These are phyloP conservation scores for Miscanthus sacchariflorus DNA, from an alignment of 202 grass and related monocot species.

Conservation along the genomic window DNA sequence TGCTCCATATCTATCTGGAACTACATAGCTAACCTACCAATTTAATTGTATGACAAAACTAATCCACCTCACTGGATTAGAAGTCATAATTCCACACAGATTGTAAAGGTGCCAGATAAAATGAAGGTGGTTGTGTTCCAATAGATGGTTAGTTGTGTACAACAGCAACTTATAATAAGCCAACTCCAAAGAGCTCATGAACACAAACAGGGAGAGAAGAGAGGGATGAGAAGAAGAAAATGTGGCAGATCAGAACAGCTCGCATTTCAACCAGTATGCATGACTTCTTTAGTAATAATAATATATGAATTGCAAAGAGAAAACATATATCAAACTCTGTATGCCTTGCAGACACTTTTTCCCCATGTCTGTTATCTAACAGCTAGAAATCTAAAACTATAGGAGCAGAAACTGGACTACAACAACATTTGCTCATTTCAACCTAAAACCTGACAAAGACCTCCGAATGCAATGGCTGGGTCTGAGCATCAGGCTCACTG, in stretches of 20 bases:
- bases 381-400: constrained; percentile 43
- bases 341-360: constrained; percentile 41
- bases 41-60: background rate
- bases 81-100: constrained; percentile 8
- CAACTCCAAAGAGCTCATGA: constrained; percentile 8
- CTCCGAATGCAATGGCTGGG: constrained; percentile 75
- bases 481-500: constrained; percentile 53
- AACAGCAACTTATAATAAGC: constrained; percentile 23
- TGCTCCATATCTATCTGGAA: constrained; percentile 14
- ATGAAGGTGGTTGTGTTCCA: constrained; percentile 1
- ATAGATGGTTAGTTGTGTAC: constrained; percentile 3
- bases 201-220: background rate
- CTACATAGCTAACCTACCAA: constrained; percentile 8
- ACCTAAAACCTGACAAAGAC: constrained; percentile 77
- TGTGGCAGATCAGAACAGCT: constrained; percentile 22
- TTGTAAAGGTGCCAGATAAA: constrained; percentile 9
- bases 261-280: constrained; percentile 30
- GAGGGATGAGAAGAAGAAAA: background rate
- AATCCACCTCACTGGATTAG: constrained; percentile 20
- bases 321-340: constrained; percentile 41
- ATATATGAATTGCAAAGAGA: constrained; percentile 32
- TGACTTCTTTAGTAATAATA: constrained; percentile 34
- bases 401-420: constrained; percentile 46
- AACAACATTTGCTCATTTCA: constrained; percentile 45
- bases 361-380: constrained; percentile 50